Evolutionary conservation across 345 rosid genomes (phyloP).

Genomic region (Citropsis articulata): DNA sequence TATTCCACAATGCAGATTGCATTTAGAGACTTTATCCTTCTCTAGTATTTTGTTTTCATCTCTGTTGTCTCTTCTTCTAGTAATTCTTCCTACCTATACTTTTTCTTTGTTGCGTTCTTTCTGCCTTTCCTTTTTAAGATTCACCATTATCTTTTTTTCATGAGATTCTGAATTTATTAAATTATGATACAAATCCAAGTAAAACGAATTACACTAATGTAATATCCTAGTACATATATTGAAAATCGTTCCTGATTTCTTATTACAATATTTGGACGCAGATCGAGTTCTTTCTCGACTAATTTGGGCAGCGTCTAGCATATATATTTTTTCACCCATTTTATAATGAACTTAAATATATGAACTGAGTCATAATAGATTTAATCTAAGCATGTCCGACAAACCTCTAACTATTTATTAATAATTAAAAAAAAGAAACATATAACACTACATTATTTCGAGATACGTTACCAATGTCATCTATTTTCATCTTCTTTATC

Average conservation of each 20-base stretch:
- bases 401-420: background rate
- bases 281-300: too few species aligned
- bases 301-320: too few species aligned
- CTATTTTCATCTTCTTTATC: background rate
- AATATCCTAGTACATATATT: background rate
- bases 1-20: slow-evolving; percentile 41
- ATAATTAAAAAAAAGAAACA: background rate
- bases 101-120: slow-evolving; percentile 13
- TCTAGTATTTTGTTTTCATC: slow-evolving; percentile 43
- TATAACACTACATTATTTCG: too few species aligned
- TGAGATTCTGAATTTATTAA: background rate
- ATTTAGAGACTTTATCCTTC: slow-evolving; percentile 39
- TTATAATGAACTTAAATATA: too few species aligned
- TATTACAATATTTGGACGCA: too few species aligned
- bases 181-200: background rate
- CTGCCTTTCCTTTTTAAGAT: slow-evolving; percentile 3
- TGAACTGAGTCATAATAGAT: too few species aligned
- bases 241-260: too few species aligned
- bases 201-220: background rate
- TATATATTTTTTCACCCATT: too few species aligned
- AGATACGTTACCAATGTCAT: background rate
- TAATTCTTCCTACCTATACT: slow-evolving; percentile 25
- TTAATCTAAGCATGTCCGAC: too few species aligned
- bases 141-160: background rate
- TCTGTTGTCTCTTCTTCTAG: slow-evolving; percentile 40